Conservation (phyloP, 2,329 filamentous ascomycete species). For the Fusarium armeniacum region DNA sequence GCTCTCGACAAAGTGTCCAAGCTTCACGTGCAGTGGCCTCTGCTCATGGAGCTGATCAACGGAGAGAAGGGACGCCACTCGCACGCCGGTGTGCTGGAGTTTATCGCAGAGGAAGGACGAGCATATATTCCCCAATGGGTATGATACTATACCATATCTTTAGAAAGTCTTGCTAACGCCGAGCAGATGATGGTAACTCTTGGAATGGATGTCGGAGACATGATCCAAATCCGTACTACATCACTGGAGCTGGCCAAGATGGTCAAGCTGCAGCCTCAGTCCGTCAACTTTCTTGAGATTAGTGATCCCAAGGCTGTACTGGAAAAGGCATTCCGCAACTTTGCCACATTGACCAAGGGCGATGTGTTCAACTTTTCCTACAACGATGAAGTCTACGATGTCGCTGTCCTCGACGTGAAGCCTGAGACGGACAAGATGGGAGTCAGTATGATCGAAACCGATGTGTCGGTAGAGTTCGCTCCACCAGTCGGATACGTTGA, state of each 20-base stretch:
- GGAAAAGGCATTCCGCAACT: slow-evolving; percentile 96
- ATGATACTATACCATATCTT: slow-evolving; percentile 47
- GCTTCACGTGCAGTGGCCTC: slow-evolving; percentile 95
- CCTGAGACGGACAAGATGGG: slow-evolving; percentile 85
- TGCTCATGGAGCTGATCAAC: slow-evolving; percentile 96
- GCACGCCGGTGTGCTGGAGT: slow-evolving; percentile 95
- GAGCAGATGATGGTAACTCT: slow-evolving; percentile 92
- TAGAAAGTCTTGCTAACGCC: slow-evolving; percentile 40
- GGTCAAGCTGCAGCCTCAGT: slow-evolving; percentile 97
- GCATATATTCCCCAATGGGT: slow-evolving; percentile 98
- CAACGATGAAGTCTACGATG: slow-evolving; percentile 93
- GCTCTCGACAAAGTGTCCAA: slow-evolving; percentile 97
- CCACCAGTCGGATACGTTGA: slow-evolving; percentile 95
- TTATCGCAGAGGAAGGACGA: slow-evolving; percentile 96
- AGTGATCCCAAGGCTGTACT: slow-evolving; percentile 97
- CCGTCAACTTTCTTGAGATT: slow-evolving; percentile 93
- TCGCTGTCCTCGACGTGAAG: slow-evolving; percentile 94
- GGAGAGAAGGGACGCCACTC: slow-evolving; percentile 83
- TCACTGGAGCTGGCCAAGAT: slow-evolving; percentile 90
- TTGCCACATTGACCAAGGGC: slow-evolving; percentile 91
- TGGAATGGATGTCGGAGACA: slow-evolving; percentile 88
- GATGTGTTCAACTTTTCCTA: slow-evolving; percentile 97
- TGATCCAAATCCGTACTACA: slow-evolving; percentile 95
- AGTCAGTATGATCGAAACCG: slow-evolving; percentile 95
- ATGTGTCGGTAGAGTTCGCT: slow-evolving; percentile 96